Percentiles rank a stretch among this genome's conserved stretches.
Evolutionary conservation across 2,329 filamentous ascomycete genomes (phyloP).

Genomic region (Alternaria dauci): DNA sequence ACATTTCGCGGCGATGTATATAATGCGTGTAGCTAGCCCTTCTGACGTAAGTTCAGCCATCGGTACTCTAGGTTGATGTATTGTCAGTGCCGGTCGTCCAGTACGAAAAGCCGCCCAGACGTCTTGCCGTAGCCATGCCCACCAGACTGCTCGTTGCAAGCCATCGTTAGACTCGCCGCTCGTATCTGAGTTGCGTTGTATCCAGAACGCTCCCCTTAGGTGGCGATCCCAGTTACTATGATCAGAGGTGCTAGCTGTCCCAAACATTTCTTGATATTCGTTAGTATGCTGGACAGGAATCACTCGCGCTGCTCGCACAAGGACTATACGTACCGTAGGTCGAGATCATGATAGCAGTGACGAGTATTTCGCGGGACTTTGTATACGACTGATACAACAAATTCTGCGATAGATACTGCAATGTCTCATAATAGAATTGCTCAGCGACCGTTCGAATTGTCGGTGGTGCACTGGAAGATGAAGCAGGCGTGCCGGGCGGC

Average conservation of each 20-base stretch:
- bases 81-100: constrained; percentile 63
- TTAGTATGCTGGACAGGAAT: neutral
- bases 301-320: neutral
- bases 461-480: constrained; percentile 22
- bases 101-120: constrained; percentile 71
- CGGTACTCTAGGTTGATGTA: constrained; percentile 63
- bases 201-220: constrained; percentile 71
- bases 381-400: constrained; percentile 67
- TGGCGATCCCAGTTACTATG: constrained; percentile 67
- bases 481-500: constrained; percentile 25
- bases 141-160: constrained; percentile 68
- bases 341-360: constrained; percentile 67
- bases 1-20: constrained; percentile 65
- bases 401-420: constrained; percentile 68
- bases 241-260: constrained; percentile 56
- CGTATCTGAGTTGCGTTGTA: constrained; percentile 66
- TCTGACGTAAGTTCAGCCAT: constrained; percentile 59
- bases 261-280: constrained; percentile 63
- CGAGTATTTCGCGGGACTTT: constrained; percentile 64
- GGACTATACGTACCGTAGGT: constrained; percentile 54
- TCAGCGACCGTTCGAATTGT: constrained; percentile 50
- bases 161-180: constrained; percentile 64
- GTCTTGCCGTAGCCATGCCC: constrained; percentile 71
- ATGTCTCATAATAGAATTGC: constrained; percentile 68
- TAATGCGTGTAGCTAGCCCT: constrained; percentile 62